phyloP scores from a whole-genome alignment of 2,329 filamentous ascomycete genomes.

The Scedosporium aurantiacum region DNA sequence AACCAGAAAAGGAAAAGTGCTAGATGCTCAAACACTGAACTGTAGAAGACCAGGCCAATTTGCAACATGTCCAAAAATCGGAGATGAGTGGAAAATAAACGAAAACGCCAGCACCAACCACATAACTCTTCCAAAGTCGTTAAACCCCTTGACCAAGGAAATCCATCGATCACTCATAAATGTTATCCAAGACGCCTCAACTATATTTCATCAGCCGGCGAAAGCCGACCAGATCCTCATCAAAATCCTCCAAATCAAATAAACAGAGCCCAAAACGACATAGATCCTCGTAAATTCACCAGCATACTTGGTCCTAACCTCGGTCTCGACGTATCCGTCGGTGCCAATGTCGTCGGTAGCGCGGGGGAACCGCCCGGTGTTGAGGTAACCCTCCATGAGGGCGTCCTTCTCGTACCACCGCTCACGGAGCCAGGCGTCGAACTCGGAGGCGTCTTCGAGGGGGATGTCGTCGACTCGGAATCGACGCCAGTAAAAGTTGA shows the following conservation, averaged over 20 bases:
- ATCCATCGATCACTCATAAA: too few relatives aligned
- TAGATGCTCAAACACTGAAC: neutral
- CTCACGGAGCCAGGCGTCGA: slow-evolving; percentile 74
- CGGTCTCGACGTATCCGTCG: slow-evolving; percentile 43
- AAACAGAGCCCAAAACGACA: slow-evolving; percentile 33
- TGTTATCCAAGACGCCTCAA: neutral
- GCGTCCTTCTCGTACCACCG: slow-evolving; percentile 90
- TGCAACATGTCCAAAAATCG: too few relatives aligned
- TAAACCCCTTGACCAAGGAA: too few relatives aligned
- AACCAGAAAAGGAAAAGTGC: neutral
- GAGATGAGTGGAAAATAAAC: neutral
- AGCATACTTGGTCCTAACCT: slow-evolving; percentile 41
- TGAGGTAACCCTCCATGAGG: slow-evolving; percentile 71
- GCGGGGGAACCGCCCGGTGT: slow-evolving; percentile 69
- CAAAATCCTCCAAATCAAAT: slow-evolving; percentile 29
- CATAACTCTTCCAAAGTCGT: too few relatives aligned
- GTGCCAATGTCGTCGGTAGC: slow-evolving; percentile 37
- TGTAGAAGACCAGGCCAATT: too few relatives aligned
- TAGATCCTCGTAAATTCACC: slow-evolving; percentile 48
- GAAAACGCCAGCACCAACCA: too few relatives aligned
- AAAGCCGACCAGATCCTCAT: slow-evolving; percentile 15
- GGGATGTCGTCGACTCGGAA: slow-evolving; percentile 76
- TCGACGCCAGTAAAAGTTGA: slow-evolving; percentile 93
- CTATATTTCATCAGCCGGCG: neutral
- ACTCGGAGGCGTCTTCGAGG: slow-evolving; percentile 58